A percentile compares a stretch with the other conserved stretches of the same genome.
These are phyloP conservation scores for Mycena albidolilacea DNA, from an alignment of 768 basidiomycete species.

Conservation along the genomic window DNA sequence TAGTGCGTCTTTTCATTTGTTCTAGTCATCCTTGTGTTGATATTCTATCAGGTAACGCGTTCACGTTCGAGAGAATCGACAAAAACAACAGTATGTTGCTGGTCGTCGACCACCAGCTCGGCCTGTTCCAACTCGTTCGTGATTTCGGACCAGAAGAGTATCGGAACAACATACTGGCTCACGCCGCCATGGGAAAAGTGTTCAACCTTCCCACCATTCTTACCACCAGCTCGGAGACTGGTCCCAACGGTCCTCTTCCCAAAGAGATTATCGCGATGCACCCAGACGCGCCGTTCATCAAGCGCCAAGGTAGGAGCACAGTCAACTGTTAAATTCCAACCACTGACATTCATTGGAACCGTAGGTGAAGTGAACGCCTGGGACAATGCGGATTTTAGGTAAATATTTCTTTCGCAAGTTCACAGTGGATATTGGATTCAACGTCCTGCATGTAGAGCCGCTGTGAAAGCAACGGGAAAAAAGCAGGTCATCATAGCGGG, in stretches of 20 bases:
- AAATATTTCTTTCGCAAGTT: not conserved
- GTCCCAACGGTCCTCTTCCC: constrained; percentile 65
- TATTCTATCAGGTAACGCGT: constrained; percentile 25
- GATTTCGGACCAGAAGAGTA: constrained; percentile 56
- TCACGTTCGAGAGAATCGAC: constrained; percentile 57
- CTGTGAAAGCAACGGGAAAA: constrained; percentile 66
- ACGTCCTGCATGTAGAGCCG: constrained; percentile 38
- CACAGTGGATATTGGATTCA: too few species aligned
- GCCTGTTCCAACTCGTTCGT: constrained; percentile 62
- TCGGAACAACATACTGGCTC: constrained; percentile 62
- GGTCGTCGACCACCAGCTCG: constrained; percentile 65
- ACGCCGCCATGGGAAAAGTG: constrained; percentile 60
- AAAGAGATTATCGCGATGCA: constrained; percentile 62
- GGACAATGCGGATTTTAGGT: constrained; percentile 64
- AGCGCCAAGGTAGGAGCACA: constrained; percentile 50
- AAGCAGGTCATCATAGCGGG: constrained; percentile 66
- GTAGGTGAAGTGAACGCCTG: constrained; percentile 64
- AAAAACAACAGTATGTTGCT: constrained; percentile 60
- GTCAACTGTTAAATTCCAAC: not conserved
- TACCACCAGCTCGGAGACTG: constrained; percentile 62
- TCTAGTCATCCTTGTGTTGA: not conserved
- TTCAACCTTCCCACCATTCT: constrained; percentile 64
- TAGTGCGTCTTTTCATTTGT: not conserved
- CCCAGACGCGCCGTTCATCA: constrained; percentile 60
- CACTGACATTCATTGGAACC: not conserved